Base-by-base conservation (phyloP, 768 basidiomycete genomes). In the Dendrothele bispora region DNA sequence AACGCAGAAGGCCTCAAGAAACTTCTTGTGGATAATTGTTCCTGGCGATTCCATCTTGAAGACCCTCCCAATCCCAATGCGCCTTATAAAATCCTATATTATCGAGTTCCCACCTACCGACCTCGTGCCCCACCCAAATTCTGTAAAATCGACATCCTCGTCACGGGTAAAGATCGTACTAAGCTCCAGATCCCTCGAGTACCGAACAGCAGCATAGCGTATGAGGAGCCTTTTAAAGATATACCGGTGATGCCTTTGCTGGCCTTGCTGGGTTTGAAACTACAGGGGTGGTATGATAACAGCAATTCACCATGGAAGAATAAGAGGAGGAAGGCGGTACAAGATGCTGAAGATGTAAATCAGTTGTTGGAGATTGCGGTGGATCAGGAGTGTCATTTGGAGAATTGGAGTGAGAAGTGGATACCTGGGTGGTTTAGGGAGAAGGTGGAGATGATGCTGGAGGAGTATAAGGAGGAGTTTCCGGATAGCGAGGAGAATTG, bases 81-180 rank as follows among this genome's bases (percentile, higher is more conserved):
- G n/a, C n/a, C n/a, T n/a, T n/a, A n/a, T n/a, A n/a, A n/a, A n/a
- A n/a, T n/a, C n/a, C n/a, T n/a, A n/a, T n/a, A n/a, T n/a, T n/a
- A n/a, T n/a, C n/a, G n/a, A n/a, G n/a, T n/a, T n/a, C n/a, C n/a
- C n/a, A n/a, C n/a, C n/a, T n/a, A n/a, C n/a, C n/a, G n/a, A 12
- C 10, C 2, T 4, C n/a, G n/a, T n/a, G n/a, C n/a, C n/a, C n/a
- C n/a, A n/a, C n/a, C n/a, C n/a, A n/a, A n/a, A n/a, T n/a, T n/a
- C n/a, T 67, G 64, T 57, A 68, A 67, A 40, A 60, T 68, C 15
- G 67, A 68, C 49, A 57, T 68, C 42, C 59, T 68, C n/a, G 39
- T 62, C 28, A 64, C 67, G 1, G 63, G 64, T 4, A 48, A 18
- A 20, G n/a, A n/a, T n/a, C 27, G 52, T 20, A 45, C 65, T 21